Evolutionary conservation across 148 eudicot species (phyloP), one percentile per base, ranked within the genome.

Genomic region (Simmondsia chinensis): DNA sequence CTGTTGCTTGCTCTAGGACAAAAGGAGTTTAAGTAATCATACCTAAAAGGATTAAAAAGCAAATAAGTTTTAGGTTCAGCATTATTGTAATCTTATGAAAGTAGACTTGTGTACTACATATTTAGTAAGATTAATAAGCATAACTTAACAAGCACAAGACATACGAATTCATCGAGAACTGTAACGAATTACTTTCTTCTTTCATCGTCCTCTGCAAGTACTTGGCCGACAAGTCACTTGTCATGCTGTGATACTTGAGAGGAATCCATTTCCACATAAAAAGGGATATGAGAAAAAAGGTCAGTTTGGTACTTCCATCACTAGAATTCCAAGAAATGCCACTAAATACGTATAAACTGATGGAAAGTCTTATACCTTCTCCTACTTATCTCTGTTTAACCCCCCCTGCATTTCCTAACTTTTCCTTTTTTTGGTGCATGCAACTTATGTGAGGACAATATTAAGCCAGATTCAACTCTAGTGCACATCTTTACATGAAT

Each of bases 111-210:
- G 9, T 28, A 7, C 24, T 66, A 33, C 63, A 60, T 17, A 59
- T 9, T 12, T 8, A 32, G n/a, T n/a, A 53, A 20, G 4, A 50
- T 40, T 6, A 42, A 38, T 5, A 48, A 62, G 33, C 43, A 10
- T 8, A 45, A 38, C 6, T 20, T 28, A 35, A 28, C 18, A 46
- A 17, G 13, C 23, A 30, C 47, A 50, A 57, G 30, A 43, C 63
- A 26, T 84, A 91, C 99, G 78, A 73, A 64, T 64, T 76, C 88
- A 82, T 79, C 2, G 69, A 57, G 63, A 91, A 91, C 46, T 53
- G 39, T 42, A 91, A 37, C 9, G 64, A 60, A 65, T 76, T 57
- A 39, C 43, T 47, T 33, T 65, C 75, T 32, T 53, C 60, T 34
- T 62, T 66, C 58, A 61, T 54, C 94, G 85, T 76, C 41, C 70